Conservation (phyloP, 2,329 filamentous ascomycete species). For the Teratosphaeria viscida region DNA sequence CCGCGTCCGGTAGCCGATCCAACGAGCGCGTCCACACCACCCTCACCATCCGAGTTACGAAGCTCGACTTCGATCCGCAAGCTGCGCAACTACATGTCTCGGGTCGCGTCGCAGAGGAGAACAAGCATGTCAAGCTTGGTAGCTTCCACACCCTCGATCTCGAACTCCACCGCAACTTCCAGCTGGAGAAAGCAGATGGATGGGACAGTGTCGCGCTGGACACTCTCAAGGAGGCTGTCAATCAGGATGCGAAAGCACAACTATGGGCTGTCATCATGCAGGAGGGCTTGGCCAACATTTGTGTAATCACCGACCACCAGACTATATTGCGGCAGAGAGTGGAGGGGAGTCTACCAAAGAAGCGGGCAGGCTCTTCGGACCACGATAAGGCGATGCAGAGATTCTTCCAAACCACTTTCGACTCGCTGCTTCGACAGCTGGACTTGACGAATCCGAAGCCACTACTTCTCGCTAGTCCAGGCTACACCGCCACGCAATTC, state of each 20-base stretch:
- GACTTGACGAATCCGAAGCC: slow-evolving; percentile 63
- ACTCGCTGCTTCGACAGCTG: slow-evolving; percentile 65
- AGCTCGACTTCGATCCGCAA: slow-evolving; percentile 59
- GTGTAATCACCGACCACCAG: slow-evolving; percentile 69
- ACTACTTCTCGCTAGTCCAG: slow-evolving; percentile 76
- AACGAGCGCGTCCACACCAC: slow-evolving; percentile 52
- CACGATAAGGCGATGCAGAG: slow-evolving; percentile 48
- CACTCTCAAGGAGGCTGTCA: slow-evolving; percentile 67
- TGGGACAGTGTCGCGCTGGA: slow-evolving; percentile 87
- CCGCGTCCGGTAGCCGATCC: slow-evolving; percentile 49
- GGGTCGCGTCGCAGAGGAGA: slow-evolving; percentile 55
- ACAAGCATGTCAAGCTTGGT: slow-evolving; percentile 56
- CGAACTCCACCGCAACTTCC: slow-evolving; percentile 79
- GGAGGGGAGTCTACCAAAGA: slow-evolving; percentile 56
- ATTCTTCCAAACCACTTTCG: slow-evolving; percentile 70
- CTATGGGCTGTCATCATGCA: slow-evolving; percentile 90
- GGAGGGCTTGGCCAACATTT: slow-evolving; percentile 74
- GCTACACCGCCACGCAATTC: slow-evolving; percentile 75
- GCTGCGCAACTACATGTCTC: slow-evolving; percentile 58
- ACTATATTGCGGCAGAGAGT: slow-evolving; percentile 63
- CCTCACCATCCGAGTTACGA: slow-evolving; percentile 55
- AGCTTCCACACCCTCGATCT: slow-evolving; percentile 68
- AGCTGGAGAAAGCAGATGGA: slow-evolving; percentile 68
- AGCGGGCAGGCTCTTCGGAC: slow-evolving; percentile 51
- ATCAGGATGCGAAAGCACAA: slow-evolving; percentile 68